Conservation (phyloP, 257 asterid species). For the Przewalskia tangutica region DNA sequence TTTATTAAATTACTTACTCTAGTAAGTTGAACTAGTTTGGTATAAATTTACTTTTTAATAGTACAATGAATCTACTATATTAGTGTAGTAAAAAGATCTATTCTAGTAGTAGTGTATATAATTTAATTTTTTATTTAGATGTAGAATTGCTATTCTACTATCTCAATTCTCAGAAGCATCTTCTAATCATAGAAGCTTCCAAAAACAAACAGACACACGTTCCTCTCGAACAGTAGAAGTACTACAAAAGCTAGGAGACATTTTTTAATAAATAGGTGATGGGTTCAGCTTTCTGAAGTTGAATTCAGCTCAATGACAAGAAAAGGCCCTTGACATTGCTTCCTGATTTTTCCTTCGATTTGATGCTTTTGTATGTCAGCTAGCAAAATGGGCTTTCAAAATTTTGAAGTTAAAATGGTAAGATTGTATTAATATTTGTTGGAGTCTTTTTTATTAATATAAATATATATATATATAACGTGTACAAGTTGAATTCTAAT, state of each 20-base stretch:
- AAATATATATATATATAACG: too few relatives aligned
- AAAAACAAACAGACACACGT: background rate
- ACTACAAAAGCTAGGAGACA: slow-evolving; percentile 3
- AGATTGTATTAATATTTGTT: too few relatives aligned
- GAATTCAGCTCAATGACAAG: background rate
- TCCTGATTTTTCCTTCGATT: background rate
- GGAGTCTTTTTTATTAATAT: too few relatives aligned
- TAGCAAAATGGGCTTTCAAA: background rate
- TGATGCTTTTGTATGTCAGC: slow-evolving; percentile 5
- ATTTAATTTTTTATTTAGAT: background rate
- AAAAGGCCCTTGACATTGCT: background rate
- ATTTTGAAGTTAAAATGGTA: background rate
- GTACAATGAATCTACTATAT: background rate
- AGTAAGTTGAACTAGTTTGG: too few relatives aligned
- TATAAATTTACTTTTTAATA: too few relatives aligned
- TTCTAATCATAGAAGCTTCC: background rate
- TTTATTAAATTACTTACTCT: too few relatives aligned
- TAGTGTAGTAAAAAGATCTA: background rate
- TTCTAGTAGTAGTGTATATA: background rate
- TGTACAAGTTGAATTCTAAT: too few relatives aligned
- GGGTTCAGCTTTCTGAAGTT: background rate
- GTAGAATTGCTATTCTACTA: background rate
- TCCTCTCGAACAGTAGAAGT: background rate
- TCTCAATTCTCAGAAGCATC: background rate
- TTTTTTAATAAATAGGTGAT: background rate